Evolutionary conservation across 2,329 filamentous ascomycete genomes (phyloP).

Genomic region (Calonectria henricotiae): DNA sequence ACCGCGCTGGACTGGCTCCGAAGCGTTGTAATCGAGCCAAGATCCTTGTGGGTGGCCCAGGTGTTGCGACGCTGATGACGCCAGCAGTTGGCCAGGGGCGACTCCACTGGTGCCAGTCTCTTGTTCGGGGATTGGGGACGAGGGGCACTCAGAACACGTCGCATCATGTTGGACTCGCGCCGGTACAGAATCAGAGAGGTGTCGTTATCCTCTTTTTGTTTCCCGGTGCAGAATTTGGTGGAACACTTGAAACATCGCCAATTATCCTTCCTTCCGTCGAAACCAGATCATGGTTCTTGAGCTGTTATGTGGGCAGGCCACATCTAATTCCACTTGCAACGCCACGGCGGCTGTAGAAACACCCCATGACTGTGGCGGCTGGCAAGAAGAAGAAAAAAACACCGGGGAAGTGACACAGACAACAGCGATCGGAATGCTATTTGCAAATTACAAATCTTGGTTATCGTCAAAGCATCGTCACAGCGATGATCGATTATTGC

Average conservation of each 20-base stretch:
- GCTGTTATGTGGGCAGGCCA: background rate
- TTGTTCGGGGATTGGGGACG: constrained; percentile 9
- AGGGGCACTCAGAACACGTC: constrained; percentile 20
- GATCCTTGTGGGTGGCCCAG: constrained; percentile 16
- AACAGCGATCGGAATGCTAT: background rate
- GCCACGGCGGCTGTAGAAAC: background rate
- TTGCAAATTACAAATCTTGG: background rate
- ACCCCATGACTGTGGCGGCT: constrained; percentile 5
- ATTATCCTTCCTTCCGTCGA: background rate
- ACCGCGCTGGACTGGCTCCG: constrained; percentile 1
- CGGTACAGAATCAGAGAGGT: background rate
- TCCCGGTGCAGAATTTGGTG: background rate
- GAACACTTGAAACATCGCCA: constrained; percentile 7
- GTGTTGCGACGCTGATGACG: constrained; percentile 39
- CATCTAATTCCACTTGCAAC: constrained; percentile 3
- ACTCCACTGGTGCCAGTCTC: constrained; percentile 14
- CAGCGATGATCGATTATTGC: background rate
- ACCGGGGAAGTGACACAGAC: background rate
- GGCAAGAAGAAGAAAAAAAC: too few species aligned
- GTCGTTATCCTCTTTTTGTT: background rate
- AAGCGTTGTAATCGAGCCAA: constrained; percentile 11
- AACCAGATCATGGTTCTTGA: constrained; percentile 5
- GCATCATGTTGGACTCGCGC: constrained; percentile 13
- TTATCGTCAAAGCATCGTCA: background rate
- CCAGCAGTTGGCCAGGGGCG: constrained; percentile 22